phyloP scores from a whole-genome alignment of 208 protist genomes.

The Strigomonas oncopelti region DNA sequence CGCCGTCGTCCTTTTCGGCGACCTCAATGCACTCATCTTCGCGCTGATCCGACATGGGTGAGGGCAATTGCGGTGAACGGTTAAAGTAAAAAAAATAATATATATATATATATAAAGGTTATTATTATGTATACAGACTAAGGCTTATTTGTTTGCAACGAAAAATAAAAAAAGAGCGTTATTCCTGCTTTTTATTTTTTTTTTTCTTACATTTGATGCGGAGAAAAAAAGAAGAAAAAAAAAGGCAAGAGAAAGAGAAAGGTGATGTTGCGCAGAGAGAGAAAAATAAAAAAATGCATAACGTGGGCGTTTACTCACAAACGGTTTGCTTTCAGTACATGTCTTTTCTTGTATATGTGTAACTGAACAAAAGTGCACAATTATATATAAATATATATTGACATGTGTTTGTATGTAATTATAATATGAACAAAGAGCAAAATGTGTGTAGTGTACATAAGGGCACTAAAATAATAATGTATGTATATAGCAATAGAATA shows the following conservation, averaged over 20 bases:
- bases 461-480: background rate
- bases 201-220: background rate
- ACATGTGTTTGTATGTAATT: background rate
- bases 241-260: constrained; percentile 17
- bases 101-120: background rate
- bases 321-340: constrained; percentile 1
- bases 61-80: background rate
- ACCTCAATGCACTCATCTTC: background rate
- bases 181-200: background rate
- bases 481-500: background rate
- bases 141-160: background rate
- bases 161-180: constrained; percentile 1
- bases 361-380: background rate
- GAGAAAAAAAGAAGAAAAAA: background rate
- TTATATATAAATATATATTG: constrained; percentile 5
- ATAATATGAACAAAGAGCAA: background rate
- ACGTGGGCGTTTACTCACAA: background rate
- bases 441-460: constrained; percentile 1
- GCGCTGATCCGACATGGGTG: background rate
- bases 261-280: constrained; percentile 7
- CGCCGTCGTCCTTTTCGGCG: background rate
- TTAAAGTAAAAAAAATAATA: background rate
- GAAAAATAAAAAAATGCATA: constrained; percentile 8
- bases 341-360: background rate
- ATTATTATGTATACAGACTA: background rate